Evolutionary conservation across 257 asterid genomes (phyloP).

Genomic region (Primulina huaijiensis): DNA sequence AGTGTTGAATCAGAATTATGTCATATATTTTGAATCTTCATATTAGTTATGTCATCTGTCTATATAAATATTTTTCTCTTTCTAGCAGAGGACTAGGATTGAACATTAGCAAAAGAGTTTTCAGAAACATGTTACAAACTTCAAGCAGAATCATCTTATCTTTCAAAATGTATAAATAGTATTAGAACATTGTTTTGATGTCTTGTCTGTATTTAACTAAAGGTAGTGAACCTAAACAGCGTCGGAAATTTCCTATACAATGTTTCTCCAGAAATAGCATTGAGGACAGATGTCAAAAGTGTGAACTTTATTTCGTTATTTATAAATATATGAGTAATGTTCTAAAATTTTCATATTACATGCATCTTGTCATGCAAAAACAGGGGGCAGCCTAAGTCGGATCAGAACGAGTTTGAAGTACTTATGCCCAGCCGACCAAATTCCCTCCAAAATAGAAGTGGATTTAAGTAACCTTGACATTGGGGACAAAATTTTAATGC

Average conservation of each 20-base stretch:
- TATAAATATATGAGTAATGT: background rate
- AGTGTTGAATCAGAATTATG: background rate
- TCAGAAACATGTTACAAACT: background rate
- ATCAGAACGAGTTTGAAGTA: slow-evolving; percentile 31
- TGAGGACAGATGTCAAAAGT: background rate
- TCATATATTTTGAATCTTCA: background rate
- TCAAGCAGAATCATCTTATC: background rate
- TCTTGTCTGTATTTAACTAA: background rate
- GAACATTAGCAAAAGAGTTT: background rate
- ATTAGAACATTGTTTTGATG: background rate
- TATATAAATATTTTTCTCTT: too few relatives aligned
- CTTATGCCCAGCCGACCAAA: slow-evolving; percentile 76
- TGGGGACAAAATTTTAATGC: slow-evolving; percentile 60
- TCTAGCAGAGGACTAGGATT: background rate
- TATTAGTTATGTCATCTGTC: background rate
- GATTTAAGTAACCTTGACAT: slow-evolving; percentile 80
- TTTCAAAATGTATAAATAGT: background rate
- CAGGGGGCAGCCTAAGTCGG: background rate
- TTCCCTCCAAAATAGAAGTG: slow-evolving; percentile 81
- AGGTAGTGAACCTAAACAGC: background rate
- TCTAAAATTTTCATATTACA: background rate
- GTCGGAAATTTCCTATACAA: background rate
- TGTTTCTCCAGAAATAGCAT: background rate
- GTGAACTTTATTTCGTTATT: too few relatives aligned
- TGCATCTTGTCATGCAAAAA: background rate